Evolutionary conservation across 1,284 basidiomycete species (phyloP).

Genomic region (Butyriboletus regius): DNA sequence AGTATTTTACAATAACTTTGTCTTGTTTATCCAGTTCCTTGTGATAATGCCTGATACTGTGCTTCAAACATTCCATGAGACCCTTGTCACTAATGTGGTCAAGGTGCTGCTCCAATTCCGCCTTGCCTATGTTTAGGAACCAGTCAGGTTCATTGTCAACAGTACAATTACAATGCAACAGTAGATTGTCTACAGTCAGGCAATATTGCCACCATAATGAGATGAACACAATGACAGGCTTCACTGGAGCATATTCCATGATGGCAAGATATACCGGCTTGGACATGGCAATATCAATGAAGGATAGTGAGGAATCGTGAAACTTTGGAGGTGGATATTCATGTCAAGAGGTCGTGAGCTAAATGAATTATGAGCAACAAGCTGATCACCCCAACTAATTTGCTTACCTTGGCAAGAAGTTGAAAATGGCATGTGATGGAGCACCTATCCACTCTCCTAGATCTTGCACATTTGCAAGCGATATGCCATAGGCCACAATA

Average conservation of each 20-base stretch:
- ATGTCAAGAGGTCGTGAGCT: constrained; percentile 91
- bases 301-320: constrained; percentile 93
- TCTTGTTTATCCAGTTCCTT: constrained; percentile 89
- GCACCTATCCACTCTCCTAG: constrained; percentile 98
- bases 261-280: constrained; percentile 96
- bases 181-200: constrained; percentile 84
- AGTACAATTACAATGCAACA: constrained; percentile 82
- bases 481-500: constrained; percentile 89
- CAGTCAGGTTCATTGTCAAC: constrained; percentile 80
- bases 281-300: constrained; percentile 97
- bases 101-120: constrained; percentile 81
- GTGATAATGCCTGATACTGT: constrained; percentile 93
- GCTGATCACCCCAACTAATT: background rate
- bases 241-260: constrained; percentile 77
- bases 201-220: constrained; percentile 91
- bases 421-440: constrained; percentile 88
- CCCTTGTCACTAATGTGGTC: constrained; percentile 76
- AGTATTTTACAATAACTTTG: constrained; percentile 85
- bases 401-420: constrained; percentile 82
- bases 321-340: constrained; percentile 95
- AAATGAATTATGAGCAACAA: constrained; percentile 9
- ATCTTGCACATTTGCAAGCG: constrained; percentile 92
- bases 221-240: constrained; percentile 89
- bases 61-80: constrained; percentile 75
- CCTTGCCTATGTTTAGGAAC: constrained; percentile 85